A percentile compares a stretch with the other conserved stretches of the same genome.
Conservation (phyloP, 23 red algal species). For the Cyanidioschyzon merolae region DNA sequence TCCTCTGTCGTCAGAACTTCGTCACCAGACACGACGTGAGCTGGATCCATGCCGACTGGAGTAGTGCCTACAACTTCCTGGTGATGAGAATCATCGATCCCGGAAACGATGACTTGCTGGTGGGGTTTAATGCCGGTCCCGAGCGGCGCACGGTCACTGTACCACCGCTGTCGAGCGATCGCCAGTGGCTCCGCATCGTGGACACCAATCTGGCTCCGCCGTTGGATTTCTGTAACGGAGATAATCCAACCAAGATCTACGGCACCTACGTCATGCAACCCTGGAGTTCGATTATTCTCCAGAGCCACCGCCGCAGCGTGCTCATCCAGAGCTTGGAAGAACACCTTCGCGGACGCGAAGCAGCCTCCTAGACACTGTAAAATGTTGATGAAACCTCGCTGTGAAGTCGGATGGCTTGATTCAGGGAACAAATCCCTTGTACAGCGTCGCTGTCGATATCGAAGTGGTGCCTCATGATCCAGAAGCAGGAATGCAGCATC, state of each 20-base stretch:
- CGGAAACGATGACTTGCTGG: constrained; percentile 30
- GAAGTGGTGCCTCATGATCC: too few species aligned
- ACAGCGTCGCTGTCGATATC: too few species aligned
- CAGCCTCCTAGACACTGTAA: too few species aligned
- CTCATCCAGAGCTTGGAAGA: neutral
- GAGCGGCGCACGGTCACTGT: constrained; percentile 33
- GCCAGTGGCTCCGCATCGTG: constrained; percentile 31
- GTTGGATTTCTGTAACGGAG: constrained; percentile 25
- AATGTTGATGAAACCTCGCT: too few species aligned
- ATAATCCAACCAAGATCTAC: neutral
- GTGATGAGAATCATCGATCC: constrained; percentile 34
- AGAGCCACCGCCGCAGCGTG: neutral
- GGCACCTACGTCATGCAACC: constrained; percentile 18
- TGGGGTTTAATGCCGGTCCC: constrained; percentile 68
- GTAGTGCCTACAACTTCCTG: constrained; percentile 62
- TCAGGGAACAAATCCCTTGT: too few species aligned
- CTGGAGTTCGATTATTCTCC: neutral
- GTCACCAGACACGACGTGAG: constrained; percentile 31
- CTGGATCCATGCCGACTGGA: constrained; percentile 65
- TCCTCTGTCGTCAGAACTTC: constrained; percentile 43
- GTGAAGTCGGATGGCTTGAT: too few species aligned
- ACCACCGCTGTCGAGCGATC: constrained; percentile 15
- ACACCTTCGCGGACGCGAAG: neutral
- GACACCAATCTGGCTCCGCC: constrained; percentile 42
- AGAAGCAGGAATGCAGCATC: too few species aligned